Percentiles rank a stretch among this genome's conserved stretches.
phyloP scores from a whole-genome alignment of 2,329 filamentous ascomycete species.

The Thelonectria blattea region DNA sequence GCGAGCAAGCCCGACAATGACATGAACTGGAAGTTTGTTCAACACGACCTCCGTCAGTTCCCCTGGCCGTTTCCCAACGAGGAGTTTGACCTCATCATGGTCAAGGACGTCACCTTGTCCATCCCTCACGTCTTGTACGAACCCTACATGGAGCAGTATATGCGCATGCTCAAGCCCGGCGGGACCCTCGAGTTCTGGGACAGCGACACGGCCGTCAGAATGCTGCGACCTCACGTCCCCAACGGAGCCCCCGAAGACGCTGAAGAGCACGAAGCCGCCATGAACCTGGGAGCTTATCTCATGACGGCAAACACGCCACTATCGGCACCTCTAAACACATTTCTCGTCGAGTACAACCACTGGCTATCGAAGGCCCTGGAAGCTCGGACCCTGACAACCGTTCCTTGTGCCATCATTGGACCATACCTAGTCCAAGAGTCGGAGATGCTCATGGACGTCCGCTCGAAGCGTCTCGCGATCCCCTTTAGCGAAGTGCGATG shows the following conservation, averaged over 20 bases:
- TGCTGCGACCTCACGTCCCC: conserved; percentile 78
- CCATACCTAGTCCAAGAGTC: conserved; percentile 83
- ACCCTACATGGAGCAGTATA: conserved; percentile 69
- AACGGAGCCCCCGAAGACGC: conserved; percentile 49
- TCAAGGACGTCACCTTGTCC: conserved; percentile 79
- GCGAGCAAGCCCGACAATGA: conserved; percentile 66
- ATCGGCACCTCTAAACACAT: conserved; percentile 80
- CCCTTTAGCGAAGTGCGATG: conserved; percentile 84
- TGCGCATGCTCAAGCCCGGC: conserved; percentile 77
- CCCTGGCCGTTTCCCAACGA: conserved; percentile 80
- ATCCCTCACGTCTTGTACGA: conserved; percentile 66
- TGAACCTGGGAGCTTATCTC: conserved; percentile 78
- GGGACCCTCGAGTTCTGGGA: conserved; percentile 91
- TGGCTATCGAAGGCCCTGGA: conserved; percentile 83
- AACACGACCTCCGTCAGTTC: conserved; percentile 78
- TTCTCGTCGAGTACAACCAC: conserved; percentile 79
- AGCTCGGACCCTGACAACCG: conserved; percentile 69
- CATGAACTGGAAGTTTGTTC: conserved; percentile 87
- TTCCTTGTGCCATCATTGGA: conserved; percentile 79
- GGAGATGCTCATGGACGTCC: conserved; percentile 71
- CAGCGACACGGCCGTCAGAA: conserved; percentile 82
- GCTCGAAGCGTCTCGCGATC: conserved; percentile 81
- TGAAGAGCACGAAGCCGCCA: conserved; percentile 68
- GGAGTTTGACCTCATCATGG: conserved; percentile 87
- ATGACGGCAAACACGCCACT: conserved; percentile 85